These are phyloP conservation scores for Triticum timopheevii DNA, from an alignment of 176 grass and related monocot species.

Conservation along the genomic window DNA sequence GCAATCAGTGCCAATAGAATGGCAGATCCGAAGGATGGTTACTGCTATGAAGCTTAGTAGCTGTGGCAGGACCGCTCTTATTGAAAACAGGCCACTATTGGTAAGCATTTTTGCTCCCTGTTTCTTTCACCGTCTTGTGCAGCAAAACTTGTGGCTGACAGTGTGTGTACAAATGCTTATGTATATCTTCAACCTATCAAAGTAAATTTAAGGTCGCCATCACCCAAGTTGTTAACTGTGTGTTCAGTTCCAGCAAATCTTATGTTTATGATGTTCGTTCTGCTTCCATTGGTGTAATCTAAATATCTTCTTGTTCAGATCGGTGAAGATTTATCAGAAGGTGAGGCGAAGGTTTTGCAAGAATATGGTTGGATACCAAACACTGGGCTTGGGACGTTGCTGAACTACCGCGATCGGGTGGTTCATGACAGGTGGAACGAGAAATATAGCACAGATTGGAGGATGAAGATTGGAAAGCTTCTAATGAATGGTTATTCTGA, in stretches of 20 bases:
- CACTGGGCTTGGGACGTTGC: constrained; percentile 73
- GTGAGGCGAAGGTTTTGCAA: constrained; percentile 61
- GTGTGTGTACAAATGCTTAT: neutral
- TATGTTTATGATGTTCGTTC: neutral
- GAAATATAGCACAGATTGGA: constrained; percentile 54
- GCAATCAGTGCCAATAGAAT: constrained; percentile 60
- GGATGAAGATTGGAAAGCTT: constrained; percentile 74
- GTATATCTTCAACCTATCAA: neutral
- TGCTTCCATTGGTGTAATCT: neutral
- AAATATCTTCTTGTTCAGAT: constrained; percentile 38
- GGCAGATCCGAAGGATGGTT: constrained; percentile 78
- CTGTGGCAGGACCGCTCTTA: constrained; percentile 74
- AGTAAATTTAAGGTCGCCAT: neutral
- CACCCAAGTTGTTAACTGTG: neutral
- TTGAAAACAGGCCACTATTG: constrained; percentile 77
- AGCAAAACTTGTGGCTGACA: neutral
- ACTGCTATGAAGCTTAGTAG: constrained; percentile 84
- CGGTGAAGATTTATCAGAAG: constrained; percentile 69
- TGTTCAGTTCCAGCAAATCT: neutral
- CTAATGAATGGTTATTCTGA: constrained; percentile 62
- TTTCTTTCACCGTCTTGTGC: neutral
- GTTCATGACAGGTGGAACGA: constrained; percentile 79
- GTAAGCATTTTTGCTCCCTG: constrained; percentile 40
- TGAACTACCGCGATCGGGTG: constrained; percentile 79
- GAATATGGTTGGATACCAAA: constrained; percentile 84